Conservation (phyloP, 192 early-diverging fungal species). For the Linnemannia elongata region DNA sequence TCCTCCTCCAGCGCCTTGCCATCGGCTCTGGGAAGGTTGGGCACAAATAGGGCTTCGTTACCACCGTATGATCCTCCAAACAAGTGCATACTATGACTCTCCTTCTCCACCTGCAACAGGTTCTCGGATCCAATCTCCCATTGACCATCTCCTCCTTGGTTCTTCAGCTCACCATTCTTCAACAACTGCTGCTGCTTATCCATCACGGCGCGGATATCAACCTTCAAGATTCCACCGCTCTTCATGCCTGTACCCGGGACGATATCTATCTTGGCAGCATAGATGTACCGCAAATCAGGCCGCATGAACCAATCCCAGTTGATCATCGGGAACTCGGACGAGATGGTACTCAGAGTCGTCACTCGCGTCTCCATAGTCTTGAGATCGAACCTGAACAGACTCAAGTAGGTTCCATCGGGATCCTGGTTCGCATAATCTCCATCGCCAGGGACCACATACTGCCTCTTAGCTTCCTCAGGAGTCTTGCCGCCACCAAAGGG, state of each 20-base stretch:
- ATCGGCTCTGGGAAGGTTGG: constrained; percentile 15
- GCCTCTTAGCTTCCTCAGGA: constrained; percentile 13
- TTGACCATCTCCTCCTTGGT: constrained; percentile 21
- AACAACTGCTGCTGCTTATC: constrained; percentile 11
- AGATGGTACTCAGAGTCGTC: constrained; percentile 33
- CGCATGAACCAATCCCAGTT: constrained; percentile 36
- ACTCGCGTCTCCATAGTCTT: constrained; percentile 35
- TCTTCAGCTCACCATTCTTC: not conserved
- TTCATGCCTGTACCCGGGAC: constrained; percentile 12
- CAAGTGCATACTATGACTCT: not conserved
- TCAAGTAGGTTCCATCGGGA: constrained; percentile 41
- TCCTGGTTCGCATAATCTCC: constrained; percentile 29
- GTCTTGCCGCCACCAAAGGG: constrained; percentile 35
- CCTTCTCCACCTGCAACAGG: constrained; percentile 14
- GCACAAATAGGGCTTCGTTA: constrained; percentile 38
- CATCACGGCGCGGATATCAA: constrained; percentile 27
- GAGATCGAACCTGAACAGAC: constrained; percentile 47
- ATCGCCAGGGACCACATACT: constrained; percentile 21
- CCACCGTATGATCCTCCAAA: constrained; percentile 33
- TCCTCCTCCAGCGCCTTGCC: constrained; percentile 27
- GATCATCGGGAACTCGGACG: constrained; percentile 37
- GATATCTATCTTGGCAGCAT: constrained; percentile 18
- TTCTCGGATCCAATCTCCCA: constrained; percentile 32
- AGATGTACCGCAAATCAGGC: constrained; percentile 27
- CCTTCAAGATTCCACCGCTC: constrained; percentile 33